phyloP scores from a whole-genome alignment of 306 rosid genomes.

The Cucumis sativus region Cucumber_9930_V3 NC_026656.2:24743001-24743500 shows the following conservation, averaged over 20 bases:
- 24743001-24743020: conserved; percentile 71
- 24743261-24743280: neutral
- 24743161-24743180: neutral
- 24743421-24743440: neutral
- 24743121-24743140: conserved; percentile 61
- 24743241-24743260: neutral
- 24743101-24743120: conserved; percentile 85
- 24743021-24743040: conserved; percentile 85
- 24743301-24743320: neutral
- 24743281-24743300: neutral
- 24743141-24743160: neutral
- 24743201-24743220: neutral
- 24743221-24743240: neutral
- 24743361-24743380: neutral
- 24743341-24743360: neutral
- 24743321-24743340: neutral
- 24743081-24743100: conserved; percentile 52
- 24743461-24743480: too few relatives aligned
- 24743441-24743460: neutral
- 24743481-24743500: neutral
- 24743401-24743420: neutral
- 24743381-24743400: neutral
- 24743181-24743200: neutral
- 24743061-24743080: conserved; percentile 58
- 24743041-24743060: conserved; percentile 57